Conservation (phyloP, 352 stramenopile genomes). For the Phytophthora capsici region DNA sequence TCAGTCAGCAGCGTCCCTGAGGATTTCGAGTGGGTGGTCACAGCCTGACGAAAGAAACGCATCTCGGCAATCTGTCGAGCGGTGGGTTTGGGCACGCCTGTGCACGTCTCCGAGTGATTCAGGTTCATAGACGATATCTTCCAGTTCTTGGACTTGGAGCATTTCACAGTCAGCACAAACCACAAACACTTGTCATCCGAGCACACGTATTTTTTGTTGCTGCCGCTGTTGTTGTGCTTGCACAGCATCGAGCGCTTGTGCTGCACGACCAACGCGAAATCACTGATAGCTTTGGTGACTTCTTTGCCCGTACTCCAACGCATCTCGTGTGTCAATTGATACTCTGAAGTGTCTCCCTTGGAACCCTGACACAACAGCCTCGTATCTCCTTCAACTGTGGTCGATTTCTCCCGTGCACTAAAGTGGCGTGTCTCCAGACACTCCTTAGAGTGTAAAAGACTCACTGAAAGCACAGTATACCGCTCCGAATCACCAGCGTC, state of each 20-base stretch:
- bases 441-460: slow-evolving; percentile 71
- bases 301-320: slow-evolving; percentile 83
- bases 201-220: slow-evolving; percentile 90
- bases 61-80: slow-evolving; percentile 80
- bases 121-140: slow-evolving; percentile 91
- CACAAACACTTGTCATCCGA: slow-evolving; percentile 74
- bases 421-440: slow-evolving; percentile 83
- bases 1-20: slow-evolving; percentile 83
- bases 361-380: not conserved
- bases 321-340: slow-evolving; percentile 81
- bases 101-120: slow-evolving; percentile 75
- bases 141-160: slow-evolving; percentile 89
- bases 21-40: slow-evolving; percentile 81
- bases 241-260: slow-evolving; percentile 81
- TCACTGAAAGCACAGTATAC: slow-evolving; percentile 64
- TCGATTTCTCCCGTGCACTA: slow-evolving; percentile 56
- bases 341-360: slow-evolving; percentile 62
- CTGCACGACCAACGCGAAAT: slow-evolving; percentile 81
- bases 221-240: slow-evolving; percentile 82
- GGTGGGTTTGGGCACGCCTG: slow-evolving; percentile 68
- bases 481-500: slow-evolving; percentile 41
- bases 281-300: slow-evolving; percentile 76
- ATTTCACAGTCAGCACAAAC: slow-evolving; percentile 84
- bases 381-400: slow-evolving; percentile 1
- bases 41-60: slow-evolving; percentile 76